These are phyloP conservation scores for Truncatella angustata DNA, from an alignment of 2,329 filamentous ascomycete genomes.

Conservation along the genomic window DNA sequence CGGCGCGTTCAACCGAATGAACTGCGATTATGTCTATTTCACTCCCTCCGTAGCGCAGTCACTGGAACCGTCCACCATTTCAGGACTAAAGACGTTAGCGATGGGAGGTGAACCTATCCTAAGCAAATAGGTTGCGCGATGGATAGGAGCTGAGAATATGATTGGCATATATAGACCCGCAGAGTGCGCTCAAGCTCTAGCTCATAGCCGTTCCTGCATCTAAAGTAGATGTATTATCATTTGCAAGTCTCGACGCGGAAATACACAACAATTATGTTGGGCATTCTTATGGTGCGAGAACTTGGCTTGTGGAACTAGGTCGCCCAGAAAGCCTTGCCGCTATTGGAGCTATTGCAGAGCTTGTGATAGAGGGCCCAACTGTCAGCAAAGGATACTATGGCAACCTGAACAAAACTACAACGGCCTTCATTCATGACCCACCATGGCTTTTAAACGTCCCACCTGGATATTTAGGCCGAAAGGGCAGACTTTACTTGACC, in stretches of 20 bases:
- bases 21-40: neutral
- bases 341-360: slow-evolving; percentile 18
- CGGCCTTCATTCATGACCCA: slow-evolving; percentile 39
- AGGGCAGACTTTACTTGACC: slow-evolving; percentile 33
- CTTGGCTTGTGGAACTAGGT: neutral
- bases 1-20: too few relatives aligned
- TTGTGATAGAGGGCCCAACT: slow-evolving; percentile 30
- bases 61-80: neutral
- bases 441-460: slow-evolving; percentile 26
- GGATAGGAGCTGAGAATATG: neutral
- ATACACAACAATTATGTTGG: neutral
- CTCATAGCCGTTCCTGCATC: too few relatives aligned
- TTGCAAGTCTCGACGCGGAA: neutral
- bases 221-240: too few relatives aligned
- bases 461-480: slow-evolving; percentile 13
- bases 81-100: neutral
- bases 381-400: slow-evolving; percentile 44
- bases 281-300: neutral
- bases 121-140: neutral
- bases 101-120: neutral
- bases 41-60: neutral
- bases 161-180: neutral
- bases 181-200: neutral
- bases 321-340: slow-evolving; percentile 8
- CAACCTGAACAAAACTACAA: slow-evolving; percentile 37